Evolutionary conservation across 768 basidiomycete species (phyloP), one percentile per base, ranked within the genome.

Genomic region (Rhodosporidiobolus odoratus): DNA sequence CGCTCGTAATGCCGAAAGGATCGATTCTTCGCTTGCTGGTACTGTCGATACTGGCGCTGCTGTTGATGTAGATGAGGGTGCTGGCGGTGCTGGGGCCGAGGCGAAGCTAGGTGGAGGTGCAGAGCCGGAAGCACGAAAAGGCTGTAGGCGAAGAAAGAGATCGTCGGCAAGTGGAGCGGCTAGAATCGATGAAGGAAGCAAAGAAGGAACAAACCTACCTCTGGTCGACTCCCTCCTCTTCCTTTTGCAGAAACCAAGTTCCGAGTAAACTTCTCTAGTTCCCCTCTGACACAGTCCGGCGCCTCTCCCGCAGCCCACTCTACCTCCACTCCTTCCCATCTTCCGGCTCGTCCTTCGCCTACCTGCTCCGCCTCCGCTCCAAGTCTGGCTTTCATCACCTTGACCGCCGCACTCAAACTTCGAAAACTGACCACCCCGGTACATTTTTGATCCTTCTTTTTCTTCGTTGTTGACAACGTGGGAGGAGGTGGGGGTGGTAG

Each of bases 261-360:
- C 57, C 37, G 12, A 15, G 21, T 54, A 45, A 45, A 48, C 32
- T 4, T 41, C 65, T 59, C 50, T 35, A 25, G n/a, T 45, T 35
- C 40, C 40, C 5, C 17, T 7, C 63, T 52, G 2, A 75, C 40
- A 7, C 56, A 63, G 8, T 62, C 69, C 0, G 76, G 75, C 35
- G 63, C 65, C 23, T 48, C 3, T 5, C 71, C 76, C 0, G 45
- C 65, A 2, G 74, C 76, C 76, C 76, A 76, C 2, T 57, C 65
- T 4, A 75, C 69, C 40, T 75, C 76, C 19, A 76, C 57, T 0
- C 65, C 76, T 19, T 61, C 57, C 74, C 74, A 71, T 47, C 25
- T n/a, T n/a, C n/a, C n/a, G n/a, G n/a, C n/a, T n/a, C n/a, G n/a
- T n/a, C n/a, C n/a, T n/a, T n/a, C n/a, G n/a, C 40, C 15, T 62